A percentile compares a stretch with the other conserved stretches of the same genome.
Conservation (phyloP, 805 yeast species). For the Hanseniaspora vineae region DNA sequence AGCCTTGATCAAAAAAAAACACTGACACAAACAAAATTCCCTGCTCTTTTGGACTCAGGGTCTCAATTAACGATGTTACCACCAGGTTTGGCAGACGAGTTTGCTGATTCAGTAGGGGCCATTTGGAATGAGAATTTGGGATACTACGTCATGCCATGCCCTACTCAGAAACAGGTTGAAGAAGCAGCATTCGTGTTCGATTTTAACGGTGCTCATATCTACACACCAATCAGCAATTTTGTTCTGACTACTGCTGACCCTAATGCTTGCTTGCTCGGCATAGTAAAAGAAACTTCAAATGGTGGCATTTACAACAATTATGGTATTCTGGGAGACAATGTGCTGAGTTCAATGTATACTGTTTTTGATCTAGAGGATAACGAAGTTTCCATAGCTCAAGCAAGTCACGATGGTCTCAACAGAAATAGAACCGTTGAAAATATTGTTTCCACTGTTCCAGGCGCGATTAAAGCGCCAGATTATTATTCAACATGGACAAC, state of each 20-base stretch:
- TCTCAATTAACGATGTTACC: conserved; percentile 36
- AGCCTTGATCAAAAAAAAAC: conserved; percentile 14
- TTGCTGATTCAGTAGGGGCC: conserved; percentile 29
- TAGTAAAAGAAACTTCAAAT: conserved; percentile 13
- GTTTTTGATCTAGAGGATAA: conserved; percentile 40
- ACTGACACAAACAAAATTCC: conserved; percentile 16
- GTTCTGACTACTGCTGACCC: conserved; percentile 16
- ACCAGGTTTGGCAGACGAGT: conserved; percentile 17
- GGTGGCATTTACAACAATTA: conserved; percentile 21
- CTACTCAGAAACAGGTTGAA: conserved; percentile 13
- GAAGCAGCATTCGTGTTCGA: conserved; percentile 18
- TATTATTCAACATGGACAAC: conserved; percentile 30
- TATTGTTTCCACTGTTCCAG: conserved; percentile 35
- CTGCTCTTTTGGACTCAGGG: conserved; percentile 35
- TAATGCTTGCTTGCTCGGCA: conserved; percentile 32
- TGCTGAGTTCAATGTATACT: conserved; percentile 38
- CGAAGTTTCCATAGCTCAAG: conserved; percentile 34
- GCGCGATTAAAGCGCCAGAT: conserved; percentile 33
- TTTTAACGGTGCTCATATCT: conserved; percentile 46
- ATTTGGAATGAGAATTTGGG: conserved; percentile 25
- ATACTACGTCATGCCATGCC: conserved; percentile 33
- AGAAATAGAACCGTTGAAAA: conserved; percentile 30
- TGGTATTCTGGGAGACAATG: conserved; percentile 39
- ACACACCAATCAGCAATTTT: conserved; percentile 32
- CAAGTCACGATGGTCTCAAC: conserved; percentile 17